Evolutionary conservation across 164 flowering plant genomes (phyloP), one percentile per base, ranked within the genome.

Genomic region (Kalanchoe fedtschenkoi): DNA sequence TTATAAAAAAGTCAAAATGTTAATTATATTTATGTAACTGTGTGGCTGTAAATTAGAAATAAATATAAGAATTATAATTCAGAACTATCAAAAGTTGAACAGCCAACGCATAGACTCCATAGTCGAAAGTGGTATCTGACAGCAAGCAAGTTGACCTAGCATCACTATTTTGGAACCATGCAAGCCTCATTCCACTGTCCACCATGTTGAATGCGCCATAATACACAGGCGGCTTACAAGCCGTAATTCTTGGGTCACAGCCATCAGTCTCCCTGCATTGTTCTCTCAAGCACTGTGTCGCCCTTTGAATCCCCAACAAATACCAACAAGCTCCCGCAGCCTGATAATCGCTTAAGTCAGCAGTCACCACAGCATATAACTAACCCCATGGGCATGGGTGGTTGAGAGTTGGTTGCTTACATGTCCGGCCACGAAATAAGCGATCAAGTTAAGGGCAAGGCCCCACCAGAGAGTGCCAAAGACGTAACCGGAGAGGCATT

Each of bases 301-400:
- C 83, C 68, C 98, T 85, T 66, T 93, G 96, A 17, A 89, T 77
- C 16, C 98, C 98, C 61, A 93, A 66, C 74, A 93, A 75, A 75
- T 88, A 93, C 98, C 97, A 93, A 65, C 98, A 93, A 35, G 97
- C 98, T 57, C 98, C 98, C 13, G 96, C 97, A 3, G 97, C 98
- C 98, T 93, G 67, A 42, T 24, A 15, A 24, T 0, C 33, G 26
- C 28, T 21, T 22, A 47, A 6, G 26, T 24, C 13, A 53, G 57
- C 26, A 57, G 35, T 17, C 35, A 30, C n/a, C n/a, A n/a, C n/a
- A n/a, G n/a, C n/a, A n/a, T n/a, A n/a, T n/a, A n/a, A n/a, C n/a
- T n/a, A 14, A 32, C 3, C 6, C 35, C 39, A 58, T 47, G 56
- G 9, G 21, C 28, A 51, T 51, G 17, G 0, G 13, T 6, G 24